These are phyloP conservation scores for Kurtzmaniella quercitrusa DNA, from an alignment of 1,139 yeast species.

Conservation along the genomic window DNA sequence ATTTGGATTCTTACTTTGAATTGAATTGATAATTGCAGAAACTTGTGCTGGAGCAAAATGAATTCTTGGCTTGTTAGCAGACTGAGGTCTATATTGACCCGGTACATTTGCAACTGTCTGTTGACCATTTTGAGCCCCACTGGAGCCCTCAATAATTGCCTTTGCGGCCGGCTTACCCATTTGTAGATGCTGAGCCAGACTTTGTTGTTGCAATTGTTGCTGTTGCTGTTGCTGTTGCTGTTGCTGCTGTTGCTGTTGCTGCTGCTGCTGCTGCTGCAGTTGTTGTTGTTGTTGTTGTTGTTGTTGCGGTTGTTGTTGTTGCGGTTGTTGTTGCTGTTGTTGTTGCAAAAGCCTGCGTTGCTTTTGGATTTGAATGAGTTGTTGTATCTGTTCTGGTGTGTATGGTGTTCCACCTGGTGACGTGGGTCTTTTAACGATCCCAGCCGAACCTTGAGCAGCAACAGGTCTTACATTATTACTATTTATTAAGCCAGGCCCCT, in stretches of 20 bases:
- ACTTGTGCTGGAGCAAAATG: constrained; percentile 62
- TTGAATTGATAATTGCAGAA: constrained; percentile 63
- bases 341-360: constrained; percentile 49
- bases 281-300: constrained; percentile 1
- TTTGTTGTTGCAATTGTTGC: constrained; percentile 9
- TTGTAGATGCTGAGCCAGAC: background rate
- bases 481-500: background rate
- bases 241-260: constrained; percentile 5
- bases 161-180: background rate
- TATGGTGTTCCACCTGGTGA: constrained; percentile 52
- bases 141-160: background rate
- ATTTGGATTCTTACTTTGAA: constrained; percentile 66
- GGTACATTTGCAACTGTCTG: background rate
- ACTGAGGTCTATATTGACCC: constrained; percentile 9
- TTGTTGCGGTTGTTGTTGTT: constrained; percentile 9
- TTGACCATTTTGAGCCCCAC: background rate
- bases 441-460: constrained; percentile 4
- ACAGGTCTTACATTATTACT: background rate
- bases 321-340: constrained; percentile 21
- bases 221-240: constrained; percentile 12
- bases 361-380: constrained; percentile 46
- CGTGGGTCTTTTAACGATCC: constrained; percentile 30
- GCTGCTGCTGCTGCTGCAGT: constrained; percentile 1
- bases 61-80: constrained; percentile 30
- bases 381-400: constrained; percentile 53